Conservation (phyloP, 1,139 yeast genomes). For the Taiozyma sp. region DNA sequence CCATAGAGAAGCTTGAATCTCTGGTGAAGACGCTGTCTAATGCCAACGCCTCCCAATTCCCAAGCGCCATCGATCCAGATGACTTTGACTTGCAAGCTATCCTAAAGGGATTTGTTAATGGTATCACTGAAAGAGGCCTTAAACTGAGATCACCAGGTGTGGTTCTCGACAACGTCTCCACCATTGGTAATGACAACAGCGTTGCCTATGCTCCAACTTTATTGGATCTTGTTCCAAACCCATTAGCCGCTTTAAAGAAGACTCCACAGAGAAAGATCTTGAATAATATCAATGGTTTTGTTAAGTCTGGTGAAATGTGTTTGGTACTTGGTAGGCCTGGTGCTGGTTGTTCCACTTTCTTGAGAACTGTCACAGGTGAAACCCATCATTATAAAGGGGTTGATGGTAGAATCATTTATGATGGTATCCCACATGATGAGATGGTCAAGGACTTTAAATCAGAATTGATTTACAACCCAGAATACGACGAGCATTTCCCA, state of each 20-base stretch:
- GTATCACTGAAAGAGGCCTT: constrained; percentile 31
- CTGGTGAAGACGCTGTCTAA: constrained; percentile 2
- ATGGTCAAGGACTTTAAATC: constrained; percentile 42
- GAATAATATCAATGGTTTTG: constrained; percentile 36
- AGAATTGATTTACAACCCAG: constrained; percentile 46
- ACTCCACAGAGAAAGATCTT: constrained; percentile 12
- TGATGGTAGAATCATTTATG: constrained; percentile 38
- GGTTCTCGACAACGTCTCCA: constrained; percentile 24
- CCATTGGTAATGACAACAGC: constrained; percentile 30
- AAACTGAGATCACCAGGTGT: constrained; percentile 30
- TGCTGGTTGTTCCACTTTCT: constrained; percentile 48
- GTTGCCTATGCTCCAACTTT: constrained; percentile 31
- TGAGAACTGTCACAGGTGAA: constrained; percentile 49
- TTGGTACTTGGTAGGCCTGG: constrained; percentile 51
- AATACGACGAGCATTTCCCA: constrained; percentile 47
- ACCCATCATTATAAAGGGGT: constrained; percentile 53
- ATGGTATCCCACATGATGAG: constrained; percentile 43
- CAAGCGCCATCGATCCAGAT: constrained; percentile 18
- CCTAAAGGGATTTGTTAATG: constrained; percentile 23
- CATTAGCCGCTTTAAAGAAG: constrained; percentile 10
- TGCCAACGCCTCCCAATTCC: constrained; percentile 2
- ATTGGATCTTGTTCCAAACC: constrained; percentile 27
- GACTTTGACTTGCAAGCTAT: constrained; percentile 29
- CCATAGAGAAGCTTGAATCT: not conserved
- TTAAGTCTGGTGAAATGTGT: constrained; percentile 43